Conservation (phyloP, 2,329 filamentous ascomycete genomes). For the Colletotrichum abscissum region DNA sequence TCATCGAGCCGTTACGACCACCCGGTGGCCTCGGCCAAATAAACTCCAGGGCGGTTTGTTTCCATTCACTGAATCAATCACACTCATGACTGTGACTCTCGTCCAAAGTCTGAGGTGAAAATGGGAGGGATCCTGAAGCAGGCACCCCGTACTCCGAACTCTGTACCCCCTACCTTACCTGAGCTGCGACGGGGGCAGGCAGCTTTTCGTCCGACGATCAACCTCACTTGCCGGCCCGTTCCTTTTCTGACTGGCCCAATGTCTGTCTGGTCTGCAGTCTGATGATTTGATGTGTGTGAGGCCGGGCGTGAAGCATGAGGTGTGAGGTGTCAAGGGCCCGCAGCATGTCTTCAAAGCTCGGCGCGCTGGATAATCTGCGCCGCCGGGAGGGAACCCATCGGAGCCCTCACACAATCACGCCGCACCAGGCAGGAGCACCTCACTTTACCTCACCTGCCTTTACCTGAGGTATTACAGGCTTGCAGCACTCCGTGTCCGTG, state of each 20-base stretch:
- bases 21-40: not conserved
- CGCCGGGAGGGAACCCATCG: conserved; percentile 33
- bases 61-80: not conserved
- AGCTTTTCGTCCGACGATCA: conserved; percentile 3
- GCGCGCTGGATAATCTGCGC: conserved; percentile 12
- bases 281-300: not conserved
- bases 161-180: not conserved
- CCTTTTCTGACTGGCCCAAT: conserved; percentile 4
- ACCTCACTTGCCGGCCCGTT: conserved; percentile 2
- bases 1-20: not conserved
- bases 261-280: not conserved
- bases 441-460: not conserved
- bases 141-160: not conserved
- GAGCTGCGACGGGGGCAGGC: not conserved
- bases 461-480: not conserved
- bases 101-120: not conserved
- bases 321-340: not conserved
- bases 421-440: not conserved
- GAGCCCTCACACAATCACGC: not conserved
- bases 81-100: not conserved
- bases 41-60: not conserved
- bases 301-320: not conserved
- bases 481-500: no score
- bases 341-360: not conserved
- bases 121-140: conserved; percentile 5